Evolutionary conservation across 2,329 filamentous ascomycete genomes (phyloP).

Genomic region (Cladophialophora immunda): DNA sequence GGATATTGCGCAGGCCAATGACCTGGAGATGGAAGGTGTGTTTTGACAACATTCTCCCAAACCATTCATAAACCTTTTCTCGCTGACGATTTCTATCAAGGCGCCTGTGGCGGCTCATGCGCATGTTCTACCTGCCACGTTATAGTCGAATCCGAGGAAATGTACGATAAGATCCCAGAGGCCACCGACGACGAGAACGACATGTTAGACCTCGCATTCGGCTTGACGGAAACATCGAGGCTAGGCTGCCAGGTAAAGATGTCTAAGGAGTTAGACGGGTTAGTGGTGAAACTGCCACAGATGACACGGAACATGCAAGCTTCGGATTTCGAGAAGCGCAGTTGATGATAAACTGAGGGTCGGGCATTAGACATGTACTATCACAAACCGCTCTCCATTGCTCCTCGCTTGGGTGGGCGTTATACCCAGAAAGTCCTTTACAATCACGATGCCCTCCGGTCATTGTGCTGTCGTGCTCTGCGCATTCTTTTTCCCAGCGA

Average conservation of each 20-base stretch:
- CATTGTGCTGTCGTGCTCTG: constrained; percentile 11
- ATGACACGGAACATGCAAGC: constrained; percentile 98
- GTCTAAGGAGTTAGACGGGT: constrained; percentile 86
- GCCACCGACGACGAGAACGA: constrained; percentile 85
- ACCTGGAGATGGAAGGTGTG: constrained; percentile 92
- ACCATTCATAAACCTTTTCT: neutral
- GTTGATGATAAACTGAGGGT: constrained; percentile 18
- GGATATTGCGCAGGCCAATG: constrained; percentile 92
- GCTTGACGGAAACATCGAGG: constrained; percentile 82
- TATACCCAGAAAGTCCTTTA: constrained; percentile 1
- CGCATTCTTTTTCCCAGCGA: constrained; percentile 63
- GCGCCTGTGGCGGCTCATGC: constrained; percentile 92
- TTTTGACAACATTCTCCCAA: neutral
- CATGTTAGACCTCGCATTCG: constrained; percentile 91
- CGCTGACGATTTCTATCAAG: constrained; percentile 45
- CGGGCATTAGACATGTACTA: constrained; percentile 27
- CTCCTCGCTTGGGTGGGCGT: constrained; percentile 22
- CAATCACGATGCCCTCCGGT: neutral
- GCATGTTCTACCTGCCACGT: constrained; percentile 94
- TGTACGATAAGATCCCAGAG: constrained; percentile 80
- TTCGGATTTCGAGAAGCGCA: constrained; percentile 75
- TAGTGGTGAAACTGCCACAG: constrained; percentile 83
- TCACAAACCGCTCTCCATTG: constrained; percentile 28
- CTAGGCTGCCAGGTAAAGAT: constrained; percentile 92
- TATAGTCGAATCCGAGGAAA: constrained; percentile 76